A percentile compares a stretch with the other conserved stretches of the same genome.
phyloP scores from a whole-genome alignment of 1,139 yeast genomes.

The Yamadazyma sp. region DNA sequence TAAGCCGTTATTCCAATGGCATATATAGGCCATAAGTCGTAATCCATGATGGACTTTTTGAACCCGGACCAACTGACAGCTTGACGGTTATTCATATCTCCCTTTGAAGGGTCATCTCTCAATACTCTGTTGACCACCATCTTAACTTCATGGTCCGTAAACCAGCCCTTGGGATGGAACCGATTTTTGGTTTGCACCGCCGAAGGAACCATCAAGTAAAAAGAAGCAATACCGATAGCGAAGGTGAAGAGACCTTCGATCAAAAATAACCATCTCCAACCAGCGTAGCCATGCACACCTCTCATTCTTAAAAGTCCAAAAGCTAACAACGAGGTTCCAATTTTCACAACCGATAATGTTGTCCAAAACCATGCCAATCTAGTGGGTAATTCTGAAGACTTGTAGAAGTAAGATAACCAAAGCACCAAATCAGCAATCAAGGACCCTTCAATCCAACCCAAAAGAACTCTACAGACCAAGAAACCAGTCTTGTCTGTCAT shows the following conservation, averaged over 20 bases:
- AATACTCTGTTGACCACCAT: constrained; percentile 62
- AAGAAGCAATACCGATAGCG: constrained; percentile 51
- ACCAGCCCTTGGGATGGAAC: constrained; percentile 61
- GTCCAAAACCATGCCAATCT: constrained; percentile 29
- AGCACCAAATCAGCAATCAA: constrained; percentile 30
- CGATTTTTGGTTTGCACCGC: constrained; percentile 55
- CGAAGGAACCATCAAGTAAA: constrained; percentile 60
- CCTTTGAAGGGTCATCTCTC: constrained; percentile 69
- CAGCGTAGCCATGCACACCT: constrained; percentile 32
- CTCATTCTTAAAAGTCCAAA: constrained; percentile 30
- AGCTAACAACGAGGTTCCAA: constrained; percentile 27
- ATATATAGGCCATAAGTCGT: constrained; percentile 62
- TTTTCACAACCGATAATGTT: constrained; percentile 25
- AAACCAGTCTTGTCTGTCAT: constrained; percentile 22
- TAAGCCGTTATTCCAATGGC: constrained; percentile 49
- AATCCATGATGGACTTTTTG: constrained; percentile 45
- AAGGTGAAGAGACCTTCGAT: constrained; percentile 63
- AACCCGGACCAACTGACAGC: constrained; percentile 44
- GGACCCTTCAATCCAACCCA: constrained; percentile 32
- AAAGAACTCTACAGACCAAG: constrained; percentile 25
- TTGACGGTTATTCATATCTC: constrained; percentile 67
- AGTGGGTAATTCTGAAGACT: constrained; percentile 24
- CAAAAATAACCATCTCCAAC: constrained; percentile 68
- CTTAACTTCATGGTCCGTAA: constrained; percentile 58
- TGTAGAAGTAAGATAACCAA: constrained; percentile 34